These are phyloP conservation scores for Wickerhamiella pararugosa DNA, from an alignment of 1,139 yeast genomes.

Conservation along the genomic window DNA sequence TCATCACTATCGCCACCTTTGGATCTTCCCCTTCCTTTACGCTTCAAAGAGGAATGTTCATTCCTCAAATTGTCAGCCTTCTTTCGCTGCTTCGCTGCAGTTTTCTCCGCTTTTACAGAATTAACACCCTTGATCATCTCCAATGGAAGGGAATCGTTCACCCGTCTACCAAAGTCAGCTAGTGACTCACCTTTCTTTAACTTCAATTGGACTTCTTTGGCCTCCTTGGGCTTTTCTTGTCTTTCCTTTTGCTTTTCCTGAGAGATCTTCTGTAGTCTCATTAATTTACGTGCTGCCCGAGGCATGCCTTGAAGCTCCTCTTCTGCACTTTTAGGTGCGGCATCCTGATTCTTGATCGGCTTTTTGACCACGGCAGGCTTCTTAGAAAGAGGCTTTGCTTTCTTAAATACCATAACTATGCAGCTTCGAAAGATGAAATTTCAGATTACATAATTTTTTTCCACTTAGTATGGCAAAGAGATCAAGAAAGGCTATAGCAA, in stretches of 20 bases:
- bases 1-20: constrained; percentile 18
- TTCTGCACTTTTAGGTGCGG: no score
- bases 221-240: constrained; percentile 10
- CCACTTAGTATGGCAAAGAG: constrained; percentile 20
- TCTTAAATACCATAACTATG: background rate
- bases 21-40: constrained; percentile 14
- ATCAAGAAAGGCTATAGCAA: constrained; percentile 17
- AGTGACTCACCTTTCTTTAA: constrained; percentile 24
- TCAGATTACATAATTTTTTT: constrained; percentile 5
- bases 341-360: background rate
- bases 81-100: constrained; percentile 17
- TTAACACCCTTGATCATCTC: constrained; percentile 23
- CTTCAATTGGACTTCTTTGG: constrained; percentile 18
- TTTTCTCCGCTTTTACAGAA: constrained; percentile 18
- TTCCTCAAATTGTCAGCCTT: constrained; percentile 18
- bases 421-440: constrained; percentile 2
- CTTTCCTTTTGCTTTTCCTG: constrained; percentile 9
- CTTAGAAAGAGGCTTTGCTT: background rate
- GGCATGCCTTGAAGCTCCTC: background rate
- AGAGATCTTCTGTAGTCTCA: constrained; percentile 3
- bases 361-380: background rate
- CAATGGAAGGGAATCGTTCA: constrained; percentile 28
- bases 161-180: constrained; percentile 26
- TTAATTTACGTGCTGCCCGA: constrained; percentile 1
- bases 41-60: constrained; percentile 13